phyloP scores from a whole-genome alignment of 2,329 filamentous ascomycete genomes.

The Botrytis medusae region DNA sequence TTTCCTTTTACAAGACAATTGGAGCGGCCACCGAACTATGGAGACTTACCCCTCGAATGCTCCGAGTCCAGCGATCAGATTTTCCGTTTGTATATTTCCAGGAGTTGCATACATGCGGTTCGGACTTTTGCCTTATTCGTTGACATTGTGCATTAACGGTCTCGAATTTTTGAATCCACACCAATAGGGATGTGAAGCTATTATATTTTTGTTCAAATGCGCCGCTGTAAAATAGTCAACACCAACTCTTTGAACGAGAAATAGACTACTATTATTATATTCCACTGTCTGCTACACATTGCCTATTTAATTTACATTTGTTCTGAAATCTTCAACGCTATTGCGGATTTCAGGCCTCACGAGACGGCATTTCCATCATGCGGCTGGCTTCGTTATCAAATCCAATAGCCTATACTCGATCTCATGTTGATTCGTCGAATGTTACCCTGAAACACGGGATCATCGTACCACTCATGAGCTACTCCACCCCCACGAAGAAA shows the following conservation, averaged over 20 bases:
- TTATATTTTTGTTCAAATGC: not conserved
- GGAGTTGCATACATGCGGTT: not conserved
- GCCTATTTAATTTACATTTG: too few relatives aligned
- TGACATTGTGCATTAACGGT: not conserved
- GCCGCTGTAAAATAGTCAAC: not conserved
- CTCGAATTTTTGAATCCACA: not conserved
- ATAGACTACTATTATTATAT: not conserved
- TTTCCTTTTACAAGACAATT: not conserved
- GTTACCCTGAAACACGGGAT: not conserved
- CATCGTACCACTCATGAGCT: not conserved
- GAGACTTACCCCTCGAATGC: not conserved
- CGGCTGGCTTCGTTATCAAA: not conserved
- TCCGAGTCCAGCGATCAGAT: not conserved
- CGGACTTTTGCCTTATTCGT: not conserved
- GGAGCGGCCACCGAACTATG: not conserved
- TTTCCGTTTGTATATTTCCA: not conserved
- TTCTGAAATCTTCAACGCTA: not conserved
- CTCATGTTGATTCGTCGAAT: not conserved
- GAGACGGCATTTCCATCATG: not conserved
- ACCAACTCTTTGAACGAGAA: not conserved
- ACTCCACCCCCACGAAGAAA: not conserved
- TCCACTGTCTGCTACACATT: not conserved
- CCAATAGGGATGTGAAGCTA: not conserved
- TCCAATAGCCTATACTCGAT: not conserved
- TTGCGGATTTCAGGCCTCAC: not conserved